Evolutionary conservation across 2,329 filamentous ascomycete species (phyloP).

Genomic region (Trichoderma guizhouense): DNA sequence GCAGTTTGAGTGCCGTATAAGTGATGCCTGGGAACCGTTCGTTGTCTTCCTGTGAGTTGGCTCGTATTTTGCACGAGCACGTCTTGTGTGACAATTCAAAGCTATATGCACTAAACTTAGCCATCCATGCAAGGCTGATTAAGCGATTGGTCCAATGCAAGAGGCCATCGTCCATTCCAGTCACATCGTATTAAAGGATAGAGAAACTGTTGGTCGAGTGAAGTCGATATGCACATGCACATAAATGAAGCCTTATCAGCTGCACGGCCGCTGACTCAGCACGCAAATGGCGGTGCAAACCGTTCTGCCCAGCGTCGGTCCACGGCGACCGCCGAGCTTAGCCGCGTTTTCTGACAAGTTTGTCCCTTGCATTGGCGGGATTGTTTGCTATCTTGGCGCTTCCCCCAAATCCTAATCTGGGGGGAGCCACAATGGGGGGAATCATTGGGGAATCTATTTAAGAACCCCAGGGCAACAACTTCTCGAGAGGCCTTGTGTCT

Average conservation of each 20-base stretch:
- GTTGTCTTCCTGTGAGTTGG: neutral
- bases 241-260: neutral
- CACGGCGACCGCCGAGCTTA: constrained; percentile 23
- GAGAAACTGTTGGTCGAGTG: neutral
- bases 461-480: too few relatives aligned
- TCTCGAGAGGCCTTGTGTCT: too few relatives aligned
- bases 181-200: neutral
- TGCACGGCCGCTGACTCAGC: neutral
- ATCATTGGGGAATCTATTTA: neutral
- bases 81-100: neutral
- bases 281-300: neutral
- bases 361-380: neutral
- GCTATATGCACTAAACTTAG: neutral
- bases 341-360: neutral
- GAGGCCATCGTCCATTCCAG: neutral
- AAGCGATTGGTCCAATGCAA: neutral
- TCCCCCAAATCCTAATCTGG: neutral
- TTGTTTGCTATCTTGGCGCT: neutral
- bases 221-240: neutral
- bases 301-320: constrained; percentile 14
- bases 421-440: neutral
- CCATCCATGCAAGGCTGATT: neutral
- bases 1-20: neutral
- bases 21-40: neutral
- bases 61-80: neutral